phyloP scores from a whole-genome alignment of 148 eudicot genomes.

The Fagopyrum homotropicum region DNA sequence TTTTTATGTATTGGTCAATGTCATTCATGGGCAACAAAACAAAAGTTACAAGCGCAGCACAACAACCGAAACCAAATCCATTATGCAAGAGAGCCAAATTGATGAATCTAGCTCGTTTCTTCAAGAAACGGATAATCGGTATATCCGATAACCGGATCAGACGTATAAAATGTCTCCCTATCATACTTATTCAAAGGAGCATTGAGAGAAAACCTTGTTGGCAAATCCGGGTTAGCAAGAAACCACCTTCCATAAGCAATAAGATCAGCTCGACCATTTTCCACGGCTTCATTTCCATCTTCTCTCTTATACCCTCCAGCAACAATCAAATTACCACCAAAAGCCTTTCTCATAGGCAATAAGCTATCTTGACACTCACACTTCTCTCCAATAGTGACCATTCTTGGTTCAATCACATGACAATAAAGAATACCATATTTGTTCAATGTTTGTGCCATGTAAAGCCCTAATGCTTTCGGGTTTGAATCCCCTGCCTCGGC shows the following conservation, averaged over 20 bases:
- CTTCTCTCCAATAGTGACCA: constrained; percentile 24
- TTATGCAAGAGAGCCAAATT: background rate
- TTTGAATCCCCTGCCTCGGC: constrained; percentile 34
- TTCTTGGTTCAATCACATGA: constrained; percentile 38
- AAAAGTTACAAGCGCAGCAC: no score
- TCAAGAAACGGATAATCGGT: constrained; percentile 47
- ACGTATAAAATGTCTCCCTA: constrained; percentile 34
- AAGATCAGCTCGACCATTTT: constrained; percentile 25
- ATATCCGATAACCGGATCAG: constrained; percentile 47
- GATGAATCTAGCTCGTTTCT: background rate
- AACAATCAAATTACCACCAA: constrained; percentile 32
- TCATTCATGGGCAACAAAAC: no score
- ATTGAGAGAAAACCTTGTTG: constrained; percentile 31
- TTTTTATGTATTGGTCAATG: no score
- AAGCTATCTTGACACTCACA: constrained; percentile 16
- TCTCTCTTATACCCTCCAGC: constrained; percentile 35
- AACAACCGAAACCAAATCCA: no score
- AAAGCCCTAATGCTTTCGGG: constrained; percentile 30
- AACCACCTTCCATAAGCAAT: constrained; percentile 38
- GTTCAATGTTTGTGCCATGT: constrained; percentile 32
- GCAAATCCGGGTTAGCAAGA: constrained; percentile 41
- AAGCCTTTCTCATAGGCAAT: constrained; percentile 34
- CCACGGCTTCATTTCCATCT: constrained; percentile 31
- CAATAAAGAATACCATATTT: constrained; percentile 23
- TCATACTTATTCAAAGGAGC: constrained; percentile 41